A percentile compares a stretch with the other conserved stretches of the same genome.
phyloP scores from a whole-genome alignment of 140 eudicot species.

The Senecio squalidus region DNA sequence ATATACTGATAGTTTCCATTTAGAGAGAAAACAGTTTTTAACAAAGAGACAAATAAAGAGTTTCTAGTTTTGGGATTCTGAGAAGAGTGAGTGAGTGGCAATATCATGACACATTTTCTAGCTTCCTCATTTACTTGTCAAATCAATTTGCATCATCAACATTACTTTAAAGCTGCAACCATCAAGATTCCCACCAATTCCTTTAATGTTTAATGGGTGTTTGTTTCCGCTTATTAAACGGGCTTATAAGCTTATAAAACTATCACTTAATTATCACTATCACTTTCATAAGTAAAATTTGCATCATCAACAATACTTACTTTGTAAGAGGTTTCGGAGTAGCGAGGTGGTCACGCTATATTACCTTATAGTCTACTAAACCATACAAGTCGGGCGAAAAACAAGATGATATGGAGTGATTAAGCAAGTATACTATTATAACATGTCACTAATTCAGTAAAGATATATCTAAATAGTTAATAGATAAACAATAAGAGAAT shows the following conservation, averaged over 20 bases:
- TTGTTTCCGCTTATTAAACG: too few relatives aligned
- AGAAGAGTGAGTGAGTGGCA: conserved; percentile 35
- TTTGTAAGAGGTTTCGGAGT: too few relatives aligned
- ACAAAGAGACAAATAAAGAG: conserved; percentile 33
- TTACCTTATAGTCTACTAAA: too few relatives aligned
- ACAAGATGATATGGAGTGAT: too few relatives aligned
- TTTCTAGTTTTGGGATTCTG: conserved; percentile 40
- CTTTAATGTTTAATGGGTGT: too few relatives aligned
- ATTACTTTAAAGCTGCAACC: conserved; percentile 23
- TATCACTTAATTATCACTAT: neutral
- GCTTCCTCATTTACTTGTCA: conserved; percentile 29
- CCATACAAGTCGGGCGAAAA: too few relatives aligned
- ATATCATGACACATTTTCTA: conserved; percentile 22
- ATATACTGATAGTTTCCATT: conserved; percentile 20
- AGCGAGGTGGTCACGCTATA: too few relatives aligned
- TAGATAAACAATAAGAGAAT: too few relatives aligned
- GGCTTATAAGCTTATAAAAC: neutral
- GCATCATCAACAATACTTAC: too few relatives aligned
- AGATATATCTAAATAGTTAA: too few relatives aligned
- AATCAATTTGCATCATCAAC: conserved; percentile 31
- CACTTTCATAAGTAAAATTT: neutral
- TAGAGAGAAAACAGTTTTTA: conserved; percentile 23
- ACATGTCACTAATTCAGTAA: too few relatives aligned
- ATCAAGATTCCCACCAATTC: conserved; percentile 23
- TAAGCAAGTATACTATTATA: too few relatives aligned